Evolutionary conservation across 768 basidiomycete genomes (phyloP).

Genomic region (Arthromyces matolae): DNA sequence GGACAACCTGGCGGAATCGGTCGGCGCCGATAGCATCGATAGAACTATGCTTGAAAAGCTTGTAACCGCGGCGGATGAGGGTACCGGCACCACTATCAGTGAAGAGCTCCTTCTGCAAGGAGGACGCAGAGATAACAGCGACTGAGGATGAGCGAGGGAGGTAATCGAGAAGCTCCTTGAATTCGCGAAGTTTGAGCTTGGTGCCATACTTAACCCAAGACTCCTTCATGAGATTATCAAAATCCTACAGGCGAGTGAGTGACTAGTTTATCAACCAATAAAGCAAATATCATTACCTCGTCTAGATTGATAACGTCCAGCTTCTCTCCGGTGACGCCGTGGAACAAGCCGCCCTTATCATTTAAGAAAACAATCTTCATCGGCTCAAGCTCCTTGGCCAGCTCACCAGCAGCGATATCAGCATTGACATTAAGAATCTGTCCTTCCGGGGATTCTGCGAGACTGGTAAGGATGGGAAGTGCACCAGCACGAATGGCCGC

Average conservation of each 20-base stretch:
- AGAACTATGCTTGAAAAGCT: constrained; percentile 84
- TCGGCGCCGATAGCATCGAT: constrained; percentile 88
- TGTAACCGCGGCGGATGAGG: constrained; percentile 96
- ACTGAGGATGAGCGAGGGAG: constrained; percentile 98
- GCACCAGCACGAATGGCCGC: constrained; percentile 95
- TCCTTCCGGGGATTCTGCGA: constrained; percentile 94
- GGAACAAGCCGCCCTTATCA: constrained; percentile 97
- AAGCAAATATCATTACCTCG: constrained; percentile 54
- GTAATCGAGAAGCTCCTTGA: constrained; percentile 97
- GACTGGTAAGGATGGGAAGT: constrained; percentile 89
- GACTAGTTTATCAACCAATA: neutral
- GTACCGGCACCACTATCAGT: constrained; percentile 98
- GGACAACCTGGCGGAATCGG: constrained; percentile 89
- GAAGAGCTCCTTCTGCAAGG: constrained; percentile 96
- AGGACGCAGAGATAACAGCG: constrained; percentile 91
- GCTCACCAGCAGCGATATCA: constrained; percentile 96
- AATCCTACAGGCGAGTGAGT: constrained; percentile 57
- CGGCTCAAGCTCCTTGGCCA: constrained; percentile 96
- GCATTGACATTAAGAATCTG: constrained; percentile 99
- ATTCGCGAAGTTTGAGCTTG: constrained; percentile 97
- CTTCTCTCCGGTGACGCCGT: constrained; percentile 96
- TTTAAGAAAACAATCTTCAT: constrained; percentile 98
- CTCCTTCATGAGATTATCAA: constrained; percentile 94
- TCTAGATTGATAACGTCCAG: constrained; percentile 95
- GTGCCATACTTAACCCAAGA: constrained; percentile 99